A percentile compares a stretch with the other conserved stretches of the same genome.
Conservation (phyloP, 2,329 filamentous ascomycete species). For the Venturia asperata region DNA sequence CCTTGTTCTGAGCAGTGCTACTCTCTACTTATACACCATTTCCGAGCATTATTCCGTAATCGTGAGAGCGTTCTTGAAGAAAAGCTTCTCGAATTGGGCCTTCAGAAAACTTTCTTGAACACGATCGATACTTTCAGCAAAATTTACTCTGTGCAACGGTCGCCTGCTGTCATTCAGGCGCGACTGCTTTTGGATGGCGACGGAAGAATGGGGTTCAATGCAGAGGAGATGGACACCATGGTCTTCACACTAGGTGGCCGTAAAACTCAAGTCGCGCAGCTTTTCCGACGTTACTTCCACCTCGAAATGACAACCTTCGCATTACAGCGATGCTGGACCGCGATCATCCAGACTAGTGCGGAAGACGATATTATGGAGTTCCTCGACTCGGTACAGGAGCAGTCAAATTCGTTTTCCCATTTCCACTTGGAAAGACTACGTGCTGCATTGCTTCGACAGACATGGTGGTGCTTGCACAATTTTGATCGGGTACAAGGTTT, state of each 20-base stretch:
- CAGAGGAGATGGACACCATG: neutral
- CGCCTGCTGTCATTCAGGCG: neutral
- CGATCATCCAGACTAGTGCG: neutral
- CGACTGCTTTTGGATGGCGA: neutral
- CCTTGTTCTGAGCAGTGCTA: neutral
- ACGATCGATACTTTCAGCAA: neutral
- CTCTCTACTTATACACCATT: neutral
- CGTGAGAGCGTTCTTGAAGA: neutral
- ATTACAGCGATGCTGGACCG: neutral
- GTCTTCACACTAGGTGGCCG: neutral
- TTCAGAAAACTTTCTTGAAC: neutral
- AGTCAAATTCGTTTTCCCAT: neutral
- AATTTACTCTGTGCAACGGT: neutral
- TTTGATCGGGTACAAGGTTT: neutral
- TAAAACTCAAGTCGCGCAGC: neutral
- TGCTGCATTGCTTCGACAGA: neutral
- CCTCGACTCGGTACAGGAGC: neutral
- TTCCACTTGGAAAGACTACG: neutral
- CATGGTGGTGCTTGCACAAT: neutral
- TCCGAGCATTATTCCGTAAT: neutral
- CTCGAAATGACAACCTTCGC: neutral
- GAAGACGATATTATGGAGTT: neutral
- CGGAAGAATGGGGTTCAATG: neutral
- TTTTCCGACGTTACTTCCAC: conserved; percentile 1
- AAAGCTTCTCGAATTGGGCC: neutral